phyloP scores from a whole-genome alignment of 441 rosid species.

The Populus trichocarpa region DNA sequence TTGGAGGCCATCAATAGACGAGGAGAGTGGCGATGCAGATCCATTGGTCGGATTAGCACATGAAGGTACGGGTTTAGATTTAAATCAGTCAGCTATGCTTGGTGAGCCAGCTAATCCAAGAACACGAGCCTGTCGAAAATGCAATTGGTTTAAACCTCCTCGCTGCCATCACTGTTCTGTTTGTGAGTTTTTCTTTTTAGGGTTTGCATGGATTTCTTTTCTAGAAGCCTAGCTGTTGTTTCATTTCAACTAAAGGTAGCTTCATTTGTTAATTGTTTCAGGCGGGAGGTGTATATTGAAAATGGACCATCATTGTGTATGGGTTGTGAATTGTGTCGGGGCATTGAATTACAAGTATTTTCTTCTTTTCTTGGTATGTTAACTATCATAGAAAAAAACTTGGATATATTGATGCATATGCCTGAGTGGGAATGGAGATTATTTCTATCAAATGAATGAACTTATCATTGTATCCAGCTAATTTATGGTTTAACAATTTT shows the following conservation, averaged over 20 bases:
- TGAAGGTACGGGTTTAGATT: conserved; percentile 24
- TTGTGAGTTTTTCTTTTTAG: conserved; percentile 48
- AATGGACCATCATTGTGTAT: conserved; percentile 95
- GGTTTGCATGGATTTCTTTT: conserved; percentile 6
- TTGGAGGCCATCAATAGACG: conserved; percentile 66
- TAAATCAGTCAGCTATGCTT: conserved; percentile 14
- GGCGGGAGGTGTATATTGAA: conserved; percentile 87
- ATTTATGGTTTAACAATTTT: background rate
- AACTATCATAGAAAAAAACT: background rate
- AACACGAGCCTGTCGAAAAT: conserved; percentile 68
- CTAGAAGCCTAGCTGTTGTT: background rate
- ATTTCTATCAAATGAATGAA: background rate
- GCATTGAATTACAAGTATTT: conserved; percentile 89
- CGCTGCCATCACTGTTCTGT: conserved; percentile 95
- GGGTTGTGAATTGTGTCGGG: conserved; percentile 97
- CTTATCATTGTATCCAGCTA: background rate
- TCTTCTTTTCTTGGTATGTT: conserved; percentile 86
- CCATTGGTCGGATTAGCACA: conserved; percentile 37
- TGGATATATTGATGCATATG: background rate
- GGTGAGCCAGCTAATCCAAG: conserved; percentile 33
- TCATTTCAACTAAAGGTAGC: conserved; percentile 6
- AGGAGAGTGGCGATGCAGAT: conserved; percentile 63
- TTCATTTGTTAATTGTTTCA: conserved; percentile 27
- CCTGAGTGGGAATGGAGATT: background rate
- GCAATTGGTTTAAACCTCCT: conserved; percentile 78